A percentile compares a stretch with the other conserved stretches of the same genome.
phyloP scores from a whole-genome alignment of 805 yeast species.

The Yamadazyma paraphyllophila region DNA sequence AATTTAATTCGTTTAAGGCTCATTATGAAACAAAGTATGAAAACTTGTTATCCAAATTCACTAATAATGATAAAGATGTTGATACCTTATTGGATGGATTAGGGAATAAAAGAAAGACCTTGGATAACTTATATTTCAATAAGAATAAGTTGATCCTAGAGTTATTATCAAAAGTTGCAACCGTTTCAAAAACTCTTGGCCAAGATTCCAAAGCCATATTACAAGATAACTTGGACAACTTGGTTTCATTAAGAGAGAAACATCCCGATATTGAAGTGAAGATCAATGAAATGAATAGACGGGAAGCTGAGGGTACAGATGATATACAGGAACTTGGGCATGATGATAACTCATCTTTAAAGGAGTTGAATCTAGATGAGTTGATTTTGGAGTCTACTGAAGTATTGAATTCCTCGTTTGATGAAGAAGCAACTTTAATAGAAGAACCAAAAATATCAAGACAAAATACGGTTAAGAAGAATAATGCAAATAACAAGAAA shows the following conservation, averaged over 20 bases:
- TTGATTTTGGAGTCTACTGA: conserved; percentile 33
- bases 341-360: conserved; percentile 1
- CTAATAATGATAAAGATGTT: conserved; percentile 48
- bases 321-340: conserved; percentile 17
- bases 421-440: conserved; percentile 31
- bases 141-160: conserved; percentile 45
- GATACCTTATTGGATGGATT: conserved; percentile 49
- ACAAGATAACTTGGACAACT: conserved; percentile 45
- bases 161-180: conserved; percentile 43
- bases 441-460: conserved; percentile 15
- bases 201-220: conserved; percentile 44
- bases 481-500: conserved; percentile 28
- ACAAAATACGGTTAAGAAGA: conserved; percentile 18
- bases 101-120: conserved; percentile 43
- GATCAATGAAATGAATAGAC: conserved; percentile 17
- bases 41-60: conserved; percentile 35
- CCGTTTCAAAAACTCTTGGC: conserved; percentile 48
- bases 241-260: conserved; percentile 37
- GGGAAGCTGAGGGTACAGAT: conserved; percentile 3
- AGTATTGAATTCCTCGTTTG: conserved; percentile 31
- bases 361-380: conserved; percentile 33
- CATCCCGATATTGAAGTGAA: conserved; percentile 35
- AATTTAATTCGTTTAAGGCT: conserved; percentile 36
- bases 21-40: conserved; percentile 34
- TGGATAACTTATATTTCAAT: conserved; percentile 49